Evolutionary conservation across 2,329 filamentous ascomycete genomes (phyloP).

Genomic region (Corynespora cassiicola): DNA sequence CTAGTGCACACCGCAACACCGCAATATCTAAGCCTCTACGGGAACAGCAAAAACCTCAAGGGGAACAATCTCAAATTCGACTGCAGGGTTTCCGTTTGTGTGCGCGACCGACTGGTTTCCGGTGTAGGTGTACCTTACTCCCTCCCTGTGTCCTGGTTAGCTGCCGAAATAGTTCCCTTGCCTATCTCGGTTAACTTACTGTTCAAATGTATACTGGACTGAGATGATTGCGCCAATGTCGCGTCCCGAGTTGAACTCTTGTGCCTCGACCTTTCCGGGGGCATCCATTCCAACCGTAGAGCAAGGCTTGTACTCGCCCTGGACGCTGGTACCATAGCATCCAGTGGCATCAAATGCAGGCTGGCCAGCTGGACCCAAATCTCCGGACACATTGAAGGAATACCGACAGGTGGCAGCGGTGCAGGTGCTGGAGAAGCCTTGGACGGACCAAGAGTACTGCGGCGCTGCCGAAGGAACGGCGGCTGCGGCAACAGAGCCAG

Average conservation of each 20-base stretch:
- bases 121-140: slow-evolving; percentile 19
- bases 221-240: slow-evolving; percentile 14
- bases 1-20: too few species aligned
- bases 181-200: slow-evolving; percentile 13
- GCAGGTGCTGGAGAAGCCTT: slow-evolving; percentile 23
- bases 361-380: slow-evolving; percentile 15
- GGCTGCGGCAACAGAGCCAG: slow-evolving; percentile 11
- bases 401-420: slow-evolving; percentile 27
- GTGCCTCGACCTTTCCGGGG: slow-evolving; percentile 15
- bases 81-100: slow-evolving; percentile 5
- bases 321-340: slow-evolving; percentile 20
- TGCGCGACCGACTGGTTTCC: slow-evolving; percentile 15
- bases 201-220: slow-evolving; percentile 19
- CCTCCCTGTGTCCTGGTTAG: slow-evolving; percentile 7
- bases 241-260: slow-evolving; percentile 18
- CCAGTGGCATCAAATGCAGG: slow-evolving; percentile 20
- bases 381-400: slow-evolving; percentile 20
- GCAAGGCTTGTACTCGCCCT: slow-evolving; percentile 21
- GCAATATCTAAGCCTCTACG: slow-evolving; percentile 4
- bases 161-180: not conserved
- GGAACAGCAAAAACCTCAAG: slow-evolving; percentile 13
- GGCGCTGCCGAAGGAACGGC: slow-evolving; percentile 1
- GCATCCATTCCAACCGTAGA: slow-evolving; percentile 13
- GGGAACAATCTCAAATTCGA: slow-evolving; percentile 11
- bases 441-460: slow-evolving; percentile 23